Evolutionary conservation across 805 yeast genomes (phyloP), one percentile per base, ranked within the genome.

Genomic region (Cyberlindnera nakhonratchasimensis): DNA sequence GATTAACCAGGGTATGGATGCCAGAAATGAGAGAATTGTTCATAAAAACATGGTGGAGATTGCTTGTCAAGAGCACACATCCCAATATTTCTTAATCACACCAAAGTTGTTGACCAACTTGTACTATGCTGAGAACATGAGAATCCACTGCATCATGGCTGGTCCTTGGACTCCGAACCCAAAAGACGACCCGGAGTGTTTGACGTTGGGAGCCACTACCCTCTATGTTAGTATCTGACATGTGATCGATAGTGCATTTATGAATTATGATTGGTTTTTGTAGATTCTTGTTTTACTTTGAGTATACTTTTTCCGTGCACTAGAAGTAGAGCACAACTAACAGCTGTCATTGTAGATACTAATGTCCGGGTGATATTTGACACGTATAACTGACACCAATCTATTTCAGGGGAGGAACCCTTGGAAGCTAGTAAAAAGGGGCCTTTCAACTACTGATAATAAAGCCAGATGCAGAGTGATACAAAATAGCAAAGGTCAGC

Each of bases 1-100:
- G 69, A 95, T 93, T 48, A 93, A 93, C 61, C 99, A 93, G 66
- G 99, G 99, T 52, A 90, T 93, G 98, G 99, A 93, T 65, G 85
- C 95, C 11, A 77, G 77, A 46, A 93, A 93, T 58, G 99, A 93
- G 63, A 77, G 90, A 48, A 72, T 78, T 66, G 90, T 93, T 3
- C 96, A 91, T 59, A 75, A 77, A 48, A 77, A 86, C 48, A 80
- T 93, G 73, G 96, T 91, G 1, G 80, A 84, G 42, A 89, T 96
- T 1, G 91, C 97, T 0, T 86, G 96, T 58, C 64, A 66, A 4
- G 69, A 74, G 46, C 53, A 72, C 48, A 62, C 75, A 0, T 79
- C 95, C 3, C 99, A 93, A 58, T 91, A 89, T 59, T 89, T 93
- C 58, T 70, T 93, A 58, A 86, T 93, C 30, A 93, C 98, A 0